Conservation (phyloP, 805 yeast species). For the Schwanniomyces sp. region DNA sequence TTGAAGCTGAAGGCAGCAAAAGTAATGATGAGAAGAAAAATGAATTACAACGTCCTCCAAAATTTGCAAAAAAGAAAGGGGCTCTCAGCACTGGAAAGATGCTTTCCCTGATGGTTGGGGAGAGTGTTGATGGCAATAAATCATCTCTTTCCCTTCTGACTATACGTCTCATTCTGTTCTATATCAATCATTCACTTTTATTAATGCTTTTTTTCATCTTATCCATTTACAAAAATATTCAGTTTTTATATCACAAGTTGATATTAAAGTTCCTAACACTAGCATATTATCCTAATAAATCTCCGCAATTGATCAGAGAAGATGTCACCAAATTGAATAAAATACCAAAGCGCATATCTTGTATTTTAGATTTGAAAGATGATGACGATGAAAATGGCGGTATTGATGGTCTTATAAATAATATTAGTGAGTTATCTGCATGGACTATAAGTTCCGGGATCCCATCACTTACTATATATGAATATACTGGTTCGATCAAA, state of each 20-base stretch:
- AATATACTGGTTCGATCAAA: slow-evolving; percentile 69
- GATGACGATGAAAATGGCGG: slow-evolving; percentile 91
- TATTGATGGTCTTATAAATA: slow-evolving; percentile 72
- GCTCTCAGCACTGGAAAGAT: neutral
- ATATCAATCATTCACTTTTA: slow-evolving; percentile 48
- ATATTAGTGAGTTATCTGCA: slow-evolving; percentile 72
- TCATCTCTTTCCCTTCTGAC: neutral
- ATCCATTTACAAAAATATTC: slow-evolving; percentile 53
- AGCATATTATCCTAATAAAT: slow-evolving; percentile 65
- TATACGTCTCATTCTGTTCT: slow-evolving; percentile 3
- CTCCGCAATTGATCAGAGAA: slow-evolving; percentile 83
- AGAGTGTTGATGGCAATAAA: neutral
- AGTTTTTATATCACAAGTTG: slow-evolving; percentile 51
- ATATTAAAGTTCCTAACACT: slow-evolving; percentile 58
- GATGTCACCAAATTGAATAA: slow-evolving; percentile 75
- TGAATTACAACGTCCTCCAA: neutral
- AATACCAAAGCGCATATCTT: slow-evolving; percentile 74
- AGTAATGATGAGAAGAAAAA: neutral
- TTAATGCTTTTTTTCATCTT: slow-evolving; percentile 54
- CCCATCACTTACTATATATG: slow-evolving; percentile 70
- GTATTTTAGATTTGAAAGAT: slow-evolving; percentile 69
- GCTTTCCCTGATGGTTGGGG: neutral
- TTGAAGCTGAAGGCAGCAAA: neutral
- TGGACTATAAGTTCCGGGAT: slow-evolving; percentile 95
- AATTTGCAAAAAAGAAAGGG: neutral